Base-by-base conservation (phyloP, 345 rosid species). In the Salix purpurea region DNA sequence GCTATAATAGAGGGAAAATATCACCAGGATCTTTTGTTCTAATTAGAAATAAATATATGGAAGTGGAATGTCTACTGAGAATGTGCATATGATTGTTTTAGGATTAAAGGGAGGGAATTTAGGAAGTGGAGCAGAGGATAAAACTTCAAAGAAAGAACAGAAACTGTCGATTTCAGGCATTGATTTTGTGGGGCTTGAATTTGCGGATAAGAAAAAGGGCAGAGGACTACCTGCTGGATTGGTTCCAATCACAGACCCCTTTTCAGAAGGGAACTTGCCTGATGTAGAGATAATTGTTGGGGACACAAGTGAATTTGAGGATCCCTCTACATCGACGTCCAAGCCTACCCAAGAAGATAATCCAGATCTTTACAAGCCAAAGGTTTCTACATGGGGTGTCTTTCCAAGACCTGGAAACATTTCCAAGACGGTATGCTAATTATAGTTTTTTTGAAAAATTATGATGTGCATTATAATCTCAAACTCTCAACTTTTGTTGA, bases 331-430 rank as follows among this genome's bases (percentile, higher is more conserved):
- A 54, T 67, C 76, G 2, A 76, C 75, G 76, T 76, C 86, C 15
- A 70, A 82, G 70, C 85, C 82, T 26, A 36, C 34, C 32, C 77
- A 76, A 54, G 88, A 89, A 75, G 91, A 82, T 48, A 75, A 83
- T 73, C 71, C 76, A 3, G 89, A 89, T 44, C 62, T 89, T n/a
- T 92, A 94, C 81, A 90, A 90, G 81, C 98, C 97, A 5, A 91
- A 84, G 86, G 97, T 94, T 79, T 91, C 97, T 4, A 87, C 97
- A 4, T 94, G 97, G 97, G 97, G 98, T 70, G 97, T 94, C 76
- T 90, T 90, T 77, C 97, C 97, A 13, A 87, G 97, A 69, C 97
- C 97, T 11, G 90, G 85, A 83, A 87, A 92, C 86, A 94, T 94
- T 83, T 94, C 98, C 66, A 84, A 87, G 78, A 85, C 90, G 83